phyloP scores from a whole-genome alignment of 345 rosid species.

The Citrus cavaleriei region DNA sequence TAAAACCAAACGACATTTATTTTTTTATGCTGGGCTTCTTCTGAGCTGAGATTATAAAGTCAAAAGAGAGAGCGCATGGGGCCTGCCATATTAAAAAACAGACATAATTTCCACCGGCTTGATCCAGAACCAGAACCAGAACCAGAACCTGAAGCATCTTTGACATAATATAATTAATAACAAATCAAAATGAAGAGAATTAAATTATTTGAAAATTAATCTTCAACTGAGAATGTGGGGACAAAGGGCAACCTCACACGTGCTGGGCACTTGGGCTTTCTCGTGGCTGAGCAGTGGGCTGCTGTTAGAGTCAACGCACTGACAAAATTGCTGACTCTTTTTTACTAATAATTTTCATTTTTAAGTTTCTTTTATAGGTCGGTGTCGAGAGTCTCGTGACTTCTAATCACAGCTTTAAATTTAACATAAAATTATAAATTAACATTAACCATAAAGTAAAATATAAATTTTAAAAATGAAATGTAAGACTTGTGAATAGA shows the following conservation, averaged over 20 bases:
- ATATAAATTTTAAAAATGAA: no score
- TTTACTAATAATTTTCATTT: background rate
- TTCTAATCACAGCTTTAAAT: no score
- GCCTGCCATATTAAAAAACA: background rate
- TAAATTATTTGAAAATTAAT: background rate
- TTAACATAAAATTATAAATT: no score
- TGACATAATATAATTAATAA: background rate
- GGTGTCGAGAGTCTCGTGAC: no score
- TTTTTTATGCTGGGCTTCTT: background rate
- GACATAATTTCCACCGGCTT: conserved; percentile 16
- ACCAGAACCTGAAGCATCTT: background rate
- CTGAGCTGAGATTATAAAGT: background rate
- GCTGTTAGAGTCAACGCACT: background rate
- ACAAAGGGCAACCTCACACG: background rate
- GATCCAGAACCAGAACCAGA: background rate
- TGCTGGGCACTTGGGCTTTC: background rate
- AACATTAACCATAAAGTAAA: no score
- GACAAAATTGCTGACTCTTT: background rate
- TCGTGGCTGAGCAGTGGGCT: background rate
- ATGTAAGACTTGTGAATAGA: no score
- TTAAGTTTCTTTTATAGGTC: no score
- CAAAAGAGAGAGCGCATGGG: background rate
- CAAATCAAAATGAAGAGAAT: background rate
- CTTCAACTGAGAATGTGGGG: background rate
- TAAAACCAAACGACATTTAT: background rate